Conservation (phyloP, 2,329 filamentous ascomycete genomes). For the Aspergillus persii region DNA sequence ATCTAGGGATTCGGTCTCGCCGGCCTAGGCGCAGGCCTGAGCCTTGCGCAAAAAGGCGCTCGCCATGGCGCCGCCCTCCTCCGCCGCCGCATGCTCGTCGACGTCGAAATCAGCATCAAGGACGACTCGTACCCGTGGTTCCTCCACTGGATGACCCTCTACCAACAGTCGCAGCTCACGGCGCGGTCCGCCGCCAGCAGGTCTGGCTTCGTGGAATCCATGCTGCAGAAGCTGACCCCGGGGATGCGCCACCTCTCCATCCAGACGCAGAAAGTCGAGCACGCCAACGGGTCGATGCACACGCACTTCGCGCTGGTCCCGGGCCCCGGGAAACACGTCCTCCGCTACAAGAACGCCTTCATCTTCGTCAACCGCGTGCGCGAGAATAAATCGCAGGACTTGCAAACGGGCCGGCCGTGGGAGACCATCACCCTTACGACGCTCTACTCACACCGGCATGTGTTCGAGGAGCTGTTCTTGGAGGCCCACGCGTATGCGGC, state of each 20-base stretch:
- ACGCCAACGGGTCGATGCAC: conserved; percentile 65
- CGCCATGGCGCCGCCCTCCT: conserved; percentile 71
- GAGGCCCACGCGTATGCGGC: conserved; percentile 81
- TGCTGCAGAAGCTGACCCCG: conserved; percentile 59
- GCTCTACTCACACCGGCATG: conserved; percentile 80
- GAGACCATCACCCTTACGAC: conserved; percentile 92
- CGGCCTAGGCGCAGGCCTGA: conserved; percentile 76
- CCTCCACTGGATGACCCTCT: conserved; percentile 87
- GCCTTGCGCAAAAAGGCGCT: conserved; percentile 75
- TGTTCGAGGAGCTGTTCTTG: conserved; percentile 86
- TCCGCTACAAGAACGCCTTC: conserved; percentile 83
- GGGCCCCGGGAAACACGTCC: conserved; percentile 82
- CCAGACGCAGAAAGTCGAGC: conserved; percentile 61
- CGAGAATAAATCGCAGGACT: conserved; percentile 74
- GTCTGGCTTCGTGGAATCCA: conserved; percentile 48
- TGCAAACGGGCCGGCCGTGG: conserved; percentile 82
- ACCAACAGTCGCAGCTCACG: conserved; percentile 63
- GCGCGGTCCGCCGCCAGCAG: conserved; percentile 47
- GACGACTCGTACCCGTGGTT: conserved; percentile 95
- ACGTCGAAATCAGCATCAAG: conserved; percentile 91
- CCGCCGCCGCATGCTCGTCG: conserved; percentile 82
- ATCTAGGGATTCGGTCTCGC: conserved; percentile 80
- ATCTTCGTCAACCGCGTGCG: conserved; percentile 85
- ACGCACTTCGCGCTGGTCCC: conserved; percentile 87
- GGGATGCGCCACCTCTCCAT: conserved; percentile 64